Evolutionary conservation across 352 stramenopile genomes (phyloP).

Genomic region (Globisporangium mamillatum): DNA sequence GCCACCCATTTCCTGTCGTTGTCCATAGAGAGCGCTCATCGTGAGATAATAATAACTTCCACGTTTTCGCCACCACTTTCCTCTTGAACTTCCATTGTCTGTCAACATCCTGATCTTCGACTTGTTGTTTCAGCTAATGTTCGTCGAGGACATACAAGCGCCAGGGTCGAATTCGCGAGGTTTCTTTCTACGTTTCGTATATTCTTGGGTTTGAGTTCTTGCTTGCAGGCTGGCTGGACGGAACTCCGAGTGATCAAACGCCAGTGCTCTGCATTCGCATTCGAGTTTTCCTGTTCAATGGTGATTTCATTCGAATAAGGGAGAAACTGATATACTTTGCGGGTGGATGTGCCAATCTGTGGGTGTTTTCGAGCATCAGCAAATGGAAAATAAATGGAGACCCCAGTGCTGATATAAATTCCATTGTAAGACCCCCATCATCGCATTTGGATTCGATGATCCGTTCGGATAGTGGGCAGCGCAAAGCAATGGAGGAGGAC

Average conservation of each 20-base stretch:
- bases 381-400: not conserved
- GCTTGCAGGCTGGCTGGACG: not conserved
- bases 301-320: no score
- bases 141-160: not conserved
- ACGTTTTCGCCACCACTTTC: not conserved
- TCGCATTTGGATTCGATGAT: not conserved
- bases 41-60: not conserved
- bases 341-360: not conserved
- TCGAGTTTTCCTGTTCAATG: not conserved
- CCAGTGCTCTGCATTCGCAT: no score
- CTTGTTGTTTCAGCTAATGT: not conserved
- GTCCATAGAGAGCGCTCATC: not conserved
- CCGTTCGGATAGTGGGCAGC: not conserved
- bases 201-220: not conserved
- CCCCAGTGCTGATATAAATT: not conserved
- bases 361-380: not conserved
- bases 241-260: not conserved
- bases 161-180: not conserved
- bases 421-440: not conserved
- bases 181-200: not conserved
- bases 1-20: not conserved
- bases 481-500: not conserved
- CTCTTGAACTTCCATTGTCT: not conserved
- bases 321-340: not conserved
- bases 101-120: not conserved